These are phyloP conservation scores for Poa pratensis DNA, from an alignment of 176 grass and related monocot genomes.

Conservation along the genomic window DNA sequence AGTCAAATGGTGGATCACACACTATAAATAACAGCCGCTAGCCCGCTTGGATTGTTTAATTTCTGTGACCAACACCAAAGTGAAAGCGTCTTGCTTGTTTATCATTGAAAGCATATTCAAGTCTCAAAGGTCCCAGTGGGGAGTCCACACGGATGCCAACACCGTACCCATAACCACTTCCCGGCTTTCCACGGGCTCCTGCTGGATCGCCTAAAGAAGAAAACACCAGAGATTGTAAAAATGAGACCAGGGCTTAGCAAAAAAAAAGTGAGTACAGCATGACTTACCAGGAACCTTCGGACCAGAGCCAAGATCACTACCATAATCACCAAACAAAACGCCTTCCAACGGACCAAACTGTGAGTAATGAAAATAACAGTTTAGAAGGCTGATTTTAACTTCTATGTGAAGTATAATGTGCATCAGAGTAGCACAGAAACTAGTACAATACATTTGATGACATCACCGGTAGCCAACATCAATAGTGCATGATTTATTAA, in stretches of 20 bases:
- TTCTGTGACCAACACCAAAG: slow-evolving; percentile 92
- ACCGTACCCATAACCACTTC: slow-evolving; percentile 84
- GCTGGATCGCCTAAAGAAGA: slow-evolving; percentile 79
- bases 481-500: neutral
- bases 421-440: slow-evolving; percentile 7
- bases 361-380: slow-evolving; percentile 28
- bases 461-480: slow-evolving; percentile 9
- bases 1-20: slow-evolving; percentile 10
- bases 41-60: slow-evolving; percentile 42
- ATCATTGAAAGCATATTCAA: slow-evolving; percentile 94
- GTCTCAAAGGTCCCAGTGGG: slow-evolving; percentile 78
- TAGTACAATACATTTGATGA: neutral
- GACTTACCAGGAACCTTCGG: slow-evolving; percentile 81
- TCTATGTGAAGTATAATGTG: neutral
- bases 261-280: slow-evolving; percentile 27
- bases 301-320: slow-evolving; percentile 92
- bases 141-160: slow-evolving; percentile 90
- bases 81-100: slow-evolving; percentile 79
- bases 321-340: slow-evolving; percentile 90
- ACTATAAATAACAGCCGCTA: slow-evolving; percentile 1
- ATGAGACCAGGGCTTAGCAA: slow-evolving; percentile 31
- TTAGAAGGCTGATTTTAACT: slow-evolving; percentile 21
- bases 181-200: slow-evolving; percentile 88
- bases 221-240: slow-evolving; percentile 29
- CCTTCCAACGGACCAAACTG: slow-evolving; percentile 91